Percentiles rank a stretch among this genome's conserved stretches.
Conservation (phyloP, 345 rosid species). For the Eucalyptus curtisii region DNA sequence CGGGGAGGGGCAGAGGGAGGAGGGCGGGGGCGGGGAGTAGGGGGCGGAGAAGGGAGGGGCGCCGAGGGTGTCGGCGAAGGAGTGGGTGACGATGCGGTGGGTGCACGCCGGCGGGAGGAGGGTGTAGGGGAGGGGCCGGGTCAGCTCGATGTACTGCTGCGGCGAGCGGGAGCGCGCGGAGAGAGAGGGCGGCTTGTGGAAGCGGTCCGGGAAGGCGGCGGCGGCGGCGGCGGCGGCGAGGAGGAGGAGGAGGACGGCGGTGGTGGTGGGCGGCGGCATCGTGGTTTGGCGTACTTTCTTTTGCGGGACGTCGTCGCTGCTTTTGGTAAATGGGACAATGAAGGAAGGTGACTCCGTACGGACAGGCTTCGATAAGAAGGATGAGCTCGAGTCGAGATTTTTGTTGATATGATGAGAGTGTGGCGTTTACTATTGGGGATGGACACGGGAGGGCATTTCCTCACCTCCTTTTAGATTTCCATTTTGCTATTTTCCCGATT, state of each 20-base stretch:
- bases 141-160: slow-evolving; percentile 42
- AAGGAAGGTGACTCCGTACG: neutral
- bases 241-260: neutral
- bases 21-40: slow-evolving; percentile 37
- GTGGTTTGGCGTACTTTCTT: neutral
- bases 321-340: neutral
- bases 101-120: slow-evolving; percentile 45
- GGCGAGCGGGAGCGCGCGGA: neutral
- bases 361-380: neutral
- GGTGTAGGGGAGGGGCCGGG: slow-evolving; percentile 42
- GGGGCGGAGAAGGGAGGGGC: slow-evolving; percentile 53
- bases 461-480: neutral
- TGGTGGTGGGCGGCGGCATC: neutral
- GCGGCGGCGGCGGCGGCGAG: neutral
- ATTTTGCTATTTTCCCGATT: neutral
- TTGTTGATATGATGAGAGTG: too few relatives aligned
- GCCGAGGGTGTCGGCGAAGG: slow-evolving; percentile 68
- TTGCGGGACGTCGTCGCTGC: neutral
- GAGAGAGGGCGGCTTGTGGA: neutral
- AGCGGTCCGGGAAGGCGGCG: neutral
- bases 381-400: too few relatives aligned
- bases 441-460: too few relatives aligned
- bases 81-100: slow-evolving; percentile 44
- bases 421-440: too few relatives aligned
- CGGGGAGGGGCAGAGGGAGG: slow-evolving; percentile 19